phyloP scores from a whole-genome alignment of 2,329 filamentous ascomycete genomes.

The Scedosporium minutisporum region DNA sequence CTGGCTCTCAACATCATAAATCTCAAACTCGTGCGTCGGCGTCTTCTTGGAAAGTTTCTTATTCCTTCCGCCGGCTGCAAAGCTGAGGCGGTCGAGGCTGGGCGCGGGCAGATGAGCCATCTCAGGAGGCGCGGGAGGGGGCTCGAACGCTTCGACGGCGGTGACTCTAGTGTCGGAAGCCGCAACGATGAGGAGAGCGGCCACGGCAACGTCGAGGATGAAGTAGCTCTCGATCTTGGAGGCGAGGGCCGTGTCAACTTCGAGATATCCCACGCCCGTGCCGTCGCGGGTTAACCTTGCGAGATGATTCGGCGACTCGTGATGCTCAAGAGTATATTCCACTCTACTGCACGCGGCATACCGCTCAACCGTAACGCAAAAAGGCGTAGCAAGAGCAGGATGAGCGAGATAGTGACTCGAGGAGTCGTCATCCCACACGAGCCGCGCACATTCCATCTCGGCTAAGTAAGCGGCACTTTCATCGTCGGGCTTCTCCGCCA shows the following conservation, averaged over 20 bases:
- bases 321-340: conserved; percentile 57
- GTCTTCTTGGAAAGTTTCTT: conserved; percentile 22
- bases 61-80: conserved; percentile 10
- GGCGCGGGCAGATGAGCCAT: conserved; percentile 13
- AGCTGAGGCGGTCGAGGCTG: conserved; percentile 10
- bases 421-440: conserved; percentile 61
- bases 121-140: conserved; percentile 36
- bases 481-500: conserved; percentile 41
- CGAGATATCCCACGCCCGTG: conserved; percentile 48
- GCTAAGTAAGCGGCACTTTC: conserved; percentile 51
- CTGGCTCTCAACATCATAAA: conserved; percentile 53
- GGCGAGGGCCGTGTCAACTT: conserved; percentile 52
- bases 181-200: conserved; percentile 50
- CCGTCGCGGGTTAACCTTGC: conserved; percentile 52
- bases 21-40: conserved; percentile 47
- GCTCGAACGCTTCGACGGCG: conserved; percentile 43
- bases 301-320: conserved; percentile 50
- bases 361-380: conserved; percentile 49
- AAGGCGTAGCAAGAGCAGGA: conserved; percentile 52
- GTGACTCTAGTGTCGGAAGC: conserved; percentile 43
- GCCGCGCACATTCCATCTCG: conserved; percentile 57
- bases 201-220: conserved; percentile 51
- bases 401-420: conserved; percentile 53
- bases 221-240: conserved; percentile 51
- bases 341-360: conserved; percentile 49